Evolutionary conservation across 768 basidiomycete species (phyloP).

Genomic region (Strobilomyces echinocephalus): DNA sequence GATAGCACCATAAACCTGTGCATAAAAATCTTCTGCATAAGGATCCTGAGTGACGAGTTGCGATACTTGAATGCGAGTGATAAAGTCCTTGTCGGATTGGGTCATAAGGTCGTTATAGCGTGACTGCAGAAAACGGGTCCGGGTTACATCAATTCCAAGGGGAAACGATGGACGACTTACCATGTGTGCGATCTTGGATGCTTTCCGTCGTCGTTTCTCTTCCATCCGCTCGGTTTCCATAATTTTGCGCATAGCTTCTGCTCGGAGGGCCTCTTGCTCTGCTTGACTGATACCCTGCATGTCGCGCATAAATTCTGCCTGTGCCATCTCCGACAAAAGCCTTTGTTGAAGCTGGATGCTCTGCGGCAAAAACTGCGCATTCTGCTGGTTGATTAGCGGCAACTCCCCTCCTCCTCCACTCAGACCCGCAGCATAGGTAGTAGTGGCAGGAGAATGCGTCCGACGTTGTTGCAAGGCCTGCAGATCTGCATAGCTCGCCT

Average conservation of each 20-base stretch:
- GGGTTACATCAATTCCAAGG: not conserved
- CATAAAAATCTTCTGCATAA: conserved; percentile 97
- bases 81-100: conserved; percentile 98
- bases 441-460: conserved; percentile 43
- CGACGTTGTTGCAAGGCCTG: conserved; percentile 48
- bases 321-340: conserved; percentile 70
- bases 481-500: conserved; percentile 45
- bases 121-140: conserved; percentile 43
- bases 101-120: conserved; percentile 95
- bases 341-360: conserved; percentile 71
- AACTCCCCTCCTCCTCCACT: conserved; percentile 25
- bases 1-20: conserved; percentile 89
- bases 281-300: conserved; percentile 55
- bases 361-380: conserved; percentile 52
- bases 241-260: conserved; percentile 84
- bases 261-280: conserved; percentile 66
- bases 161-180: conserved; percentile 35
- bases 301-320: conserved; percentile 62
- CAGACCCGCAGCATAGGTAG: conserved; percentile 29
- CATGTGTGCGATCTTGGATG: conserved; percentile 87
- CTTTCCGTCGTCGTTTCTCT: conserved; percentile 73
- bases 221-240: conserved; percentile 88
- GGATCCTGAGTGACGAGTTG: conserved; percentile 97
- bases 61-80: conserved; percentile 97
- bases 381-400: conserved; percentile 46